Percentiles rank a stretch among this genome's conserved stretches.
Conservation (phyloP, 768 basidiomycete species). For the Suillus subluteus region DNA sequence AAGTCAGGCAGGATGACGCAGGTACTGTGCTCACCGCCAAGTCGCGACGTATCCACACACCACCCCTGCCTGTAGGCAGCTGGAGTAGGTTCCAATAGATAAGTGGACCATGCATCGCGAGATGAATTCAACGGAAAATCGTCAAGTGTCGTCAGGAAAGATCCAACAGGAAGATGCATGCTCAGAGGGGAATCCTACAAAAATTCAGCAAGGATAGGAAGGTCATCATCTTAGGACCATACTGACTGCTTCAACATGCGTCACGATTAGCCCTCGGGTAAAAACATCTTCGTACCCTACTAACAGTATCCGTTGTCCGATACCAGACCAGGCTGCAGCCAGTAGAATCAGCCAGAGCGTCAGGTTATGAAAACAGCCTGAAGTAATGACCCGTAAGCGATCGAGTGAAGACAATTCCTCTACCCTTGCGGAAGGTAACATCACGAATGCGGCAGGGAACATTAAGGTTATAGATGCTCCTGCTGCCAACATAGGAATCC, state of each 20-base stretch:
- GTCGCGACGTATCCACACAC: conserved; percentile 50
- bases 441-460: conserved; percentile 77
- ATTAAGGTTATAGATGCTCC: conserved; percentile 64
- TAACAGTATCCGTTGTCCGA: conserved; percentile 31
- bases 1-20: not conserved
- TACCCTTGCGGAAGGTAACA: conserved; percentile 51
- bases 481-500: conserved; percentile 60
- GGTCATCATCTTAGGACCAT: not conserved
- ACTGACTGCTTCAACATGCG: conserved; percentile 57
- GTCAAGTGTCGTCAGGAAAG: conserved; percentile 67
- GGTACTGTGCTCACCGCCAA: conserved; percentile 31
- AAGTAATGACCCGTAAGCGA: conserved; percentile 65
- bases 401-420: conserved; percentile 40
- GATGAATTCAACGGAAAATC: conserved; percentile 51
- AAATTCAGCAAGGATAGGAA: conserved; percentile 14
- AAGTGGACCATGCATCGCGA: conserved; percentile 46
- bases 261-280: conserved; percentile 54
- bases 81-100: conserved; percentile 37
- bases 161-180: conserved; percentile 56
- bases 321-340: conserved; percentile 36
- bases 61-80: conserved; percentile 49
- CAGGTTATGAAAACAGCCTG: conserved; percentile 82
- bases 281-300: conserved; percentile 57
- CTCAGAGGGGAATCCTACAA: conserved; percentile 63
- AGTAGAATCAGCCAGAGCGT: conserved; percentile 55